Evolutionary conservation across 371 early-diverging fungal genomes (phyloP), one percentile per base, ranked within the genome.

Genomic region (Actinomucor elegans): DNA sequence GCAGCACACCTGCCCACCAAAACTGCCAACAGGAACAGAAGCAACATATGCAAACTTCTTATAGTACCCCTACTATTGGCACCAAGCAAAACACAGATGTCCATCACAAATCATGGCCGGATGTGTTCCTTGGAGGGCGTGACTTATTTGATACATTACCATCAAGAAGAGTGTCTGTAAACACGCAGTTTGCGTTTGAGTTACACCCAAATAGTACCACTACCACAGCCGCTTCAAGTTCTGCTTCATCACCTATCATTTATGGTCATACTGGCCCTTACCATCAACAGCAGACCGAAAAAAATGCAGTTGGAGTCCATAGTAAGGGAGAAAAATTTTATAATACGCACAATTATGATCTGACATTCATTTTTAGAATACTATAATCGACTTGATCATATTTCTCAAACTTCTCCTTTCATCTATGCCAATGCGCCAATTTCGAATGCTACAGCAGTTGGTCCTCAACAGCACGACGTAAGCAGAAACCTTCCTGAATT

Each of bases 61-160:
- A 11, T 14, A 36, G 26, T 21, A 37, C 36, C 1, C 45, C 53
- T 7, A 48, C 29, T 6, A 48, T 48, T 37, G 52, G 52, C 10
- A 51, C 40, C 18, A 41, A 40, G 32, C n/a, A 36, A 41, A 6
- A 15, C 23, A 15, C 26, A 34, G 6, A n/a, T 17, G 9, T 27
- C 20, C 45, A 44, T 15, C 53, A 53, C 11, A 53, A 35, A 21
- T 53, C 53, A 18, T 53, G 53, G 53, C 51, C 57, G 8, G 50
- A 57, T 12, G 35, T 51, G 5, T 44, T 57, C 31, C 44, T 50
- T 15, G 51, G 57, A 8, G 45, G 57, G 9, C 34, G 57, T 5
- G 57, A 57, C 20, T 21, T 57, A 10, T 57, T 57, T 42, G 57
- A 57, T 24, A 51, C 37, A 3, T 29, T 51, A 20, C 57, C 50